phyloP scores from a whole-genome alignment of 2,329 filamentous ascomycete species.

The Neocucurbitaria cava region DNA sequence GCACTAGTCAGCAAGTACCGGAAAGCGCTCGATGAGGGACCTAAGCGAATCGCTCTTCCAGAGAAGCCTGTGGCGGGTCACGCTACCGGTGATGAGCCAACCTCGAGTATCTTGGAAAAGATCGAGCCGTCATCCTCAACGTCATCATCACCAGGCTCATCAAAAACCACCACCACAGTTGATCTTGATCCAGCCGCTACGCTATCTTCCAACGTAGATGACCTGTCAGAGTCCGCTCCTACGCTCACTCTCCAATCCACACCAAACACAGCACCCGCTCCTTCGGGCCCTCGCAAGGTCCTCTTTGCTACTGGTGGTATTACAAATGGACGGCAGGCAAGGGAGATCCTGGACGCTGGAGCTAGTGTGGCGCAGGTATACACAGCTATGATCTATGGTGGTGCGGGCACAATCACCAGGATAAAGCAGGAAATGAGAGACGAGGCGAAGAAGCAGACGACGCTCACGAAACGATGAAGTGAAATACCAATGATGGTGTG shows the following conservation, averaged over 20 bases:
- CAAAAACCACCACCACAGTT: conserved; percentile 24
- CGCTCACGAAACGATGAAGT: conserved; percentile 23
- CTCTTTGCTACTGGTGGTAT: conserved; percentile 96
- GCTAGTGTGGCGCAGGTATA: conserved; percentile 93
- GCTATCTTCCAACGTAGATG: conserved; percentile 36
- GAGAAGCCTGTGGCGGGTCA: conserved; percentile 14
- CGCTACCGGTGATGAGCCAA: conserved; percentile 16
- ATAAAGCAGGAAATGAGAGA: conserved; percentile 60
- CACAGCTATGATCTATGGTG: conserved; percentile 74
- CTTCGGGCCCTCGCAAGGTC: conserved; percentile 65
- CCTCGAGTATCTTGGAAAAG: conserved; percentile 24
- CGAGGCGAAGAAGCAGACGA: conserved; percentile 37
- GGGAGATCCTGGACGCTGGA: conserved; percentile 83
- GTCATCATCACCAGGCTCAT: conserved; percentile 4
- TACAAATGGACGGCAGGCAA: conserved; percentile 83
- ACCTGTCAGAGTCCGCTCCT: conserved; percentile 39
- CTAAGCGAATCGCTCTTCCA: conserved; percentile 30
- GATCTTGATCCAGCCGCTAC: conserved; percentile 25
- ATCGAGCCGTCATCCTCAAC: conserved; percentile 8
- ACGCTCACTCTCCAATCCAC: conserved; percentile 25
- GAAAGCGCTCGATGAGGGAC: conserved; percentile 54
- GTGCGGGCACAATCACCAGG: conserved; percentile 65
- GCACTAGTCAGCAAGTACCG: conserved; percentile 82
- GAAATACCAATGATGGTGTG: no score
- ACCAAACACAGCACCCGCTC: conserved; percentile 31